Evolutionary conservation across 306 rosid genomes (phyloP).

Genomic region (Rosa chinensis): DNA sequence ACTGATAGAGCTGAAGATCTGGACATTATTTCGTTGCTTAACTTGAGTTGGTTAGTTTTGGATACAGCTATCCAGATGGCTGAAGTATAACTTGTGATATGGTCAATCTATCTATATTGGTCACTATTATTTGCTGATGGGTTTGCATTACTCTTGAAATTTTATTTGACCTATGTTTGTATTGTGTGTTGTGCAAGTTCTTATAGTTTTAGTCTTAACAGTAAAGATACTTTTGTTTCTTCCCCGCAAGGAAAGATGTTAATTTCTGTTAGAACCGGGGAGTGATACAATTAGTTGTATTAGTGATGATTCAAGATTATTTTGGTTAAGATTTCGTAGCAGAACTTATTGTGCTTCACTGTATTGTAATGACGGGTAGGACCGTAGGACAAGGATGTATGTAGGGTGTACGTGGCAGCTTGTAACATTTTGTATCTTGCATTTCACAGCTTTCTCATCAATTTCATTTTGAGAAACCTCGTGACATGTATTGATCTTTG

Average conservation of each 20-base stretch:
- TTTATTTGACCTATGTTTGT: slow-evolving; percentile 14
- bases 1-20: slow-evolving; percentile 19
- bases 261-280: not conserved
- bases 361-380: slow-evolving; percentile 4
- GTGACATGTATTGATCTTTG: slow-evolving; percentile 15
- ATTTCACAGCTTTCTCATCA: not conserved
- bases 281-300: not conserved
- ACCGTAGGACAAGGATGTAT: not conserved
- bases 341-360: not conserved
- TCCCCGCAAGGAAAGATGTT: not conserved
- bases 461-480: slow-evolving; percentile 9
- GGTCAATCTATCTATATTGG: slow-evolving; percentile 17
- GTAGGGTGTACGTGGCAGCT: not conserved
- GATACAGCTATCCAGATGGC: slow-evolving; percentile 19
- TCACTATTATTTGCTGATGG: slow-evolving; percentile 9
- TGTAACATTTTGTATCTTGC: not conserved
- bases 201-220: slow-evolving; percentile 10
- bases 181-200: slow-evolving; percentile 12
- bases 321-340: not conserved
- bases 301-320: not conserved
- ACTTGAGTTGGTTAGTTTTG: slow-evolving; percentile 27
- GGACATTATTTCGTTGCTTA: slow-evolving; percentile 19
- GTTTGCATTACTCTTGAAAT: slow-evolving; percentile 7
- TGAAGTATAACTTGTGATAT: slow-evolving; percentile 11
- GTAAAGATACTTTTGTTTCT: not conserved